phyloP scores from a whole-genome alignment of 129 eudicot genomes.

The Flaveria sonorensis region DNA sequence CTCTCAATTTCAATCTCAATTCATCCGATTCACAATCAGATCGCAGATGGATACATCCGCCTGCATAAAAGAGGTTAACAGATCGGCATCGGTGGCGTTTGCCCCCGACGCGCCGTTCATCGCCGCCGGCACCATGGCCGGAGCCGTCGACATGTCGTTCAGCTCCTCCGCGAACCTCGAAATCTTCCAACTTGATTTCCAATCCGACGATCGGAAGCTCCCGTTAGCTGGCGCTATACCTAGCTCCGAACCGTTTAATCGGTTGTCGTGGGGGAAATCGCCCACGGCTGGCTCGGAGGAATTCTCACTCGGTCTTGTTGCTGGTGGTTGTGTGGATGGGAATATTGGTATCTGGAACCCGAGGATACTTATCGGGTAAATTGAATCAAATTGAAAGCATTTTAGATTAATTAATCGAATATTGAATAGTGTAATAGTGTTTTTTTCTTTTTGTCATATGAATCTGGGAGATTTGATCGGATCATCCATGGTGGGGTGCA shows the following conservation, averaged over 20 bases:
- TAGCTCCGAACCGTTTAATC: conserved; percentile 86
- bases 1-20: conserved; percentile 14
- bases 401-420: not conserved
- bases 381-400: conserved; percentile 8
- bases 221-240: conserved; percentile 56
- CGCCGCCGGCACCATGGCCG: conserved; percentile 99
- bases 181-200: conserved; percentile 85
- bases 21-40: not conserved
- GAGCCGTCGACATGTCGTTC: conserved; percentile 93
- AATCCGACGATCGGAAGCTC: conserved; percentile 72
- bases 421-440: not conserved
- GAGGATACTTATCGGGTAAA: conserved; percentile 53
- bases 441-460: not conserved
- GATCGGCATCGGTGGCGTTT: conserved; percentile 96
- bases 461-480: conserved; percentile 19
- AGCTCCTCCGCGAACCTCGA: conserved; percentile 93
- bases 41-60: conserved; percentile 44
- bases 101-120: conserved; percentile 82
- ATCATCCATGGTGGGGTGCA: conserved; percentile 5
- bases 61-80: conserved; percentile 76
- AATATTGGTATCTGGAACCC: conserved; percentile 95
- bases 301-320: conserved; percentile 72
- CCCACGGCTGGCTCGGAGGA: conserved; percentile 60
- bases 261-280: conserved; percentile 79
- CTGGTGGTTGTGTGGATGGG: conserved; percentile 95